phyloP scores from a whole-genome alignment of 1,284 basidiomycete species.

The Pterula multifida region DNA sequence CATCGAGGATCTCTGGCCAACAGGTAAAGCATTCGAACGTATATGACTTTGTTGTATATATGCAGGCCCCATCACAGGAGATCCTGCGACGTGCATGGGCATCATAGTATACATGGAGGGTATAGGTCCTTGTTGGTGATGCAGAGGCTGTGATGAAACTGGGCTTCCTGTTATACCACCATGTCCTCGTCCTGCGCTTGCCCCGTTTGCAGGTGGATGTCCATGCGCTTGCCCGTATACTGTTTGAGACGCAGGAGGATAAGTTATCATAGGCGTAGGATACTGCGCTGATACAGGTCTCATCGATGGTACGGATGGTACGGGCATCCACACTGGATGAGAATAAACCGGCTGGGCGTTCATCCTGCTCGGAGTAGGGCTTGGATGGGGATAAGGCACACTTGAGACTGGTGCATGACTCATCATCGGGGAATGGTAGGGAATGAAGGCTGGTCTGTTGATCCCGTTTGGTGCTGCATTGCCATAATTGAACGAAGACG shows the following conservation, averaged over 20 bases:
- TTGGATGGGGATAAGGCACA: conserved; percentile 49
- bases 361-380: conserved; percentile 50
- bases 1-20: background rate
- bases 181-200: conserved; percentile 29
- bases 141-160: conserved; percentile 42
- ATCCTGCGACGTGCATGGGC: conserved; percentile 26
- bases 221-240: conserved; percentile 33
- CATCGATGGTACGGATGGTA: conserved; percentile 36
- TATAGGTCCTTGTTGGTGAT: conserved; percentile 22
- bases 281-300: conserved; percentile 52
- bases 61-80: conserved; percentile 20
- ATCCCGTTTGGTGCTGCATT: conserved; percentile 24
- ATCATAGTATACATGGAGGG: conserved; percentile 49
- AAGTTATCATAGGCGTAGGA: conserved; percentile 48
- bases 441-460: conserved; percentile 41
- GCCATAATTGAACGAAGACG: conserved; percentile 21
- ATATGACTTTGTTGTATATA: background rate
- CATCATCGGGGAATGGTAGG: conserved; percentile 57
- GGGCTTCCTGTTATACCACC: conserved; percentile 48
- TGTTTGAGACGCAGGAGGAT: conserved; percentile 37
- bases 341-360: conserved; percentile 36
- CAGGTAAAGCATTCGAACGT: background rate
- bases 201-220: conserved; percentile 22
- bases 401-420: conserved; percentile 52
- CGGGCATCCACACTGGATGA: conserved; percentile 38